Percentiles rank a stretch among this genome's conserved stretches.
These are phyloP conservation scores for Medicago arabica DNA, from an alignment of 306 rosid species.

Conservation along the genomic window DNA sequence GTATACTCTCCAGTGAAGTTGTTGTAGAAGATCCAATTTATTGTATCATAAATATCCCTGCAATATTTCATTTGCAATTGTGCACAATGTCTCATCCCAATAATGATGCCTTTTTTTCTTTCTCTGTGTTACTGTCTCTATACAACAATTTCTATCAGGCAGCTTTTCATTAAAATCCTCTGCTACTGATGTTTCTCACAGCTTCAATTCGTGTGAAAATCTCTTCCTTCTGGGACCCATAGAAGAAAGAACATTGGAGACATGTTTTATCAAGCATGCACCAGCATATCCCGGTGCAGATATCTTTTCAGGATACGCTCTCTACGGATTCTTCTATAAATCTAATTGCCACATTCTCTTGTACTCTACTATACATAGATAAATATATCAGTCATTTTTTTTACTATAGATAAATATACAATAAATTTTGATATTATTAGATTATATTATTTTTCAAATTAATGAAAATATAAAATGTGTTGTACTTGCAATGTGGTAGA, in stretches of 20 bases:
- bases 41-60: not conserved
- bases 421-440: too few relatives aligned
- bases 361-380: too few relatives aligned
- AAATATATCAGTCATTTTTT: too few relatives aligned
- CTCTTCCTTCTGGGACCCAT: not conserved
- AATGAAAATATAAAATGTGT: too few relatives aligned
- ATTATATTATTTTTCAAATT: too few relatives aligned
- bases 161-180: conserved; percentile 24
- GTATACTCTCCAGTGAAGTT: too few relatives aligned
- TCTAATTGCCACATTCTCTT: too few relatives aligned
- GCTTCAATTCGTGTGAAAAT: not conserved
- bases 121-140: not conserved
- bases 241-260: not conserved
- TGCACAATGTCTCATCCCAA: not conserved
- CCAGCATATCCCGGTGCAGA: conserved; percentile 16
- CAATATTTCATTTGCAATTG: not conserved
- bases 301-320: not conserved
- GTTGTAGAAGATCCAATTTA: too few relatives aligned
- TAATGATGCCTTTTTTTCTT: conserved; percentile 1
- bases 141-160: not conserved
- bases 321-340: not conserved
- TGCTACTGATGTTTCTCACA: not conserved
- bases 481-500: too few relatives aligned
- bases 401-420: too few relatives aligned
- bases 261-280: conserved; percentile 13